Evolutionary conservation across 257 asterid species (phyloP).

Genomic region (Capsicum pubescens): DNA sequence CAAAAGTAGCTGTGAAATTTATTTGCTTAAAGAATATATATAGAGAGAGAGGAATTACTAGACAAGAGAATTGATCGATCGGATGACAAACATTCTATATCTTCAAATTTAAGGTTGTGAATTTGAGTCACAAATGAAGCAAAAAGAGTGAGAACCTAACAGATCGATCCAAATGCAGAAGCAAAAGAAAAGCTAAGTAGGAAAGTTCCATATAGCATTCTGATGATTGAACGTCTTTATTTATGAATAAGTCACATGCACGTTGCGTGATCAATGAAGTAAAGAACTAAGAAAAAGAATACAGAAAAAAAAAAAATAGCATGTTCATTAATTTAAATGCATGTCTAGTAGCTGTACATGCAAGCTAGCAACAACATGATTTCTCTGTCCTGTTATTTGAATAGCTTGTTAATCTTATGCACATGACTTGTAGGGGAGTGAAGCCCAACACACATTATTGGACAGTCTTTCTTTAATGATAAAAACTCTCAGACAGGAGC

Average conservation of each 20-base stretch:
- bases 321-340: neutral
- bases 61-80: no score
- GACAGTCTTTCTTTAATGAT: neutral
- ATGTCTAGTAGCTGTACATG: neutral
- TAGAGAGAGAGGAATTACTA: no score
- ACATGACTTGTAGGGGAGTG: slow-evolving; percentile 26
- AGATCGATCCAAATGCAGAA: no score
- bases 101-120: no score
- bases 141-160: no score
- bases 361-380: neutral
- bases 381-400: neutral
- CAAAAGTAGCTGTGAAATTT: no score
- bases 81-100: no score
- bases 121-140: no score
- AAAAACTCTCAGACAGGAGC: neutral
- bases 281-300: neutral
- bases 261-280: neutral
- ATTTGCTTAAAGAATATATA: no score
- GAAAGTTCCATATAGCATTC: no score
- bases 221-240: neutral
- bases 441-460: neutral
- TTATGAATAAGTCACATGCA: neutral
- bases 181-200: no score
- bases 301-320: neutral
- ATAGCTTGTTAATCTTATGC: neutral